Evolutionary conservation across 2,329 filamentous ascomycete genomes (phyloP).

Genomic region (Ustilaginoidea virens): DNA sequence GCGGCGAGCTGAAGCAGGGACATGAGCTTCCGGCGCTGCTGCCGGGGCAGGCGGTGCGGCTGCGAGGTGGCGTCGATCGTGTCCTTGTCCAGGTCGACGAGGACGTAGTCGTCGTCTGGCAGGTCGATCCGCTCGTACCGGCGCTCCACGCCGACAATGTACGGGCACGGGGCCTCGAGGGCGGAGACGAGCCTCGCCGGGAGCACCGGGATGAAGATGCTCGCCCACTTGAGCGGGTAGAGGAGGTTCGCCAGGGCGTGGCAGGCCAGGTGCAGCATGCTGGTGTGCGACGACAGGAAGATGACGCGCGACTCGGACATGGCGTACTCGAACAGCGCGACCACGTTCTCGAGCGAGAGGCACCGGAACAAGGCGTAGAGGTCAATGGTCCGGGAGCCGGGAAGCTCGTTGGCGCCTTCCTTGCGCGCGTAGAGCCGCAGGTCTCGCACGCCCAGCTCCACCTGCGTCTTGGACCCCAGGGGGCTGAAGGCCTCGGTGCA

Average conservation of each 20-base stretch:
- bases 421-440: conserved; percentile 83
- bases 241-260: conserved; percentile 73
- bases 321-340: conserved; percentile 85
- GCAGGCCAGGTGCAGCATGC: conserved; percentile 89
- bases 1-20: conserved; percentile 81
- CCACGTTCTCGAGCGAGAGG: conserved; percentile 79
- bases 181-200: conserved; percentile 79
- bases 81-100: conserved; percentile 87
- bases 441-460: conserved; percentile 81
- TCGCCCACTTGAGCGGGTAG: conserved; percentile 85
- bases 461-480: conserved; percentile 85
- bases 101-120: conserved; percentile 87
- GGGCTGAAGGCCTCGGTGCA: conserved; percentile 92
- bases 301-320: conserved; percentile 91
- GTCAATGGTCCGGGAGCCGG: conserved; percentile 80
- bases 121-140: conserved; percentile 76
- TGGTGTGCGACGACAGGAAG: conserved; percentile 84
- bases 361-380: conserved; percentile 85
- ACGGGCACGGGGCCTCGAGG: conserved; percentile 87
- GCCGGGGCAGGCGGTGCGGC: conserved; percentile 68
- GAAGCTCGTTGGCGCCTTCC: conserved; percentile 84
- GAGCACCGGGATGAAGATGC: conserved; percentile 84
- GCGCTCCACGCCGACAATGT: conserved; percentile 90
- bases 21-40: conserved; percentile 77
- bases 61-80: conserved; percentile 71